A percentile compares a stretch with the other conserved stretches of the same genome.
phyloP scores from a whole-genome alignment of 331 rosid genomes.

The Erythrophleum ivorense region DNA sequence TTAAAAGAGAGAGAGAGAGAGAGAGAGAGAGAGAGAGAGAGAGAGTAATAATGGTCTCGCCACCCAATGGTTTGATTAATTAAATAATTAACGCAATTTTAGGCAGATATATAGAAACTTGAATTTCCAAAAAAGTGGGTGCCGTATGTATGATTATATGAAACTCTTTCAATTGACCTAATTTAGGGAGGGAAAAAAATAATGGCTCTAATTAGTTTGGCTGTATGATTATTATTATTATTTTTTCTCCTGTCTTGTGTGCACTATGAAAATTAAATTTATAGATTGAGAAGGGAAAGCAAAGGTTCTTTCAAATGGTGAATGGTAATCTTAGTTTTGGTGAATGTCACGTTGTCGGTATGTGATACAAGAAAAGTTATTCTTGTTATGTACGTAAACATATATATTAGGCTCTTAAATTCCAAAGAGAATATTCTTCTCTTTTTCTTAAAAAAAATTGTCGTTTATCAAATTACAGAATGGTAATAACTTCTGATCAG shows the following conservation, averaged over 20 bases:
- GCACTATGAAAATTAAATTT: neutral
- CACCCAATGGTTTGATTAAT: neutral
- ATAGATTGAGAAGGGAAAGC: neutral
- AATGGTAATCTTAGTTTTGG: slow-evolving; percentile 6
- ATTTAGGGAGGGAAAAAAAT: neutral
- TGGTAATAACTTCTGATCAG: neutral
- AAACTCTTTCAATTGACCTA: neutral
- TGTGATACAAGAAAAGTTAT: neutral
- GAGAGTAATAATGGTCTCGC: neutral
- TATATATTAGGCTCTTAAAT: neutral
- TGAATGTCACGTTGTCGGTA: neutral
- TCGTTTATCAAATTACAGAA: neutral
- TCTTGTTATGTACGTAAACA: slow-evolving; percentile 10
- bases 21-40: no score
- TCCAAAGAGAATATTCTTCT: neutral
- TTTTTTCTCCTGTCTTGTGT: neutral
- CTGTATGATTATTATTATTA: neutral
- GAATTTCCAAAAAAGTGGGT: neutral
- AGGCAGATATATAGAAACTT: neutral
- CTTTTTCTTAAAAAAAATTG: neutral
- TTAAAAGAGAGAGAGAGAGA: no score
- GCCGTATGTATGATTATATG: neutral
- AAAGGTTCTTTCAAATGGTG: neutral
- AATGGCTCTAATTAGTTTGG: neutral
- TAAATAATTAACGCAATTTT: neutral